phyloP scores from a whole-genome alignment of 148 eudicot species.

The Chenopodium formosanum region DNA sequence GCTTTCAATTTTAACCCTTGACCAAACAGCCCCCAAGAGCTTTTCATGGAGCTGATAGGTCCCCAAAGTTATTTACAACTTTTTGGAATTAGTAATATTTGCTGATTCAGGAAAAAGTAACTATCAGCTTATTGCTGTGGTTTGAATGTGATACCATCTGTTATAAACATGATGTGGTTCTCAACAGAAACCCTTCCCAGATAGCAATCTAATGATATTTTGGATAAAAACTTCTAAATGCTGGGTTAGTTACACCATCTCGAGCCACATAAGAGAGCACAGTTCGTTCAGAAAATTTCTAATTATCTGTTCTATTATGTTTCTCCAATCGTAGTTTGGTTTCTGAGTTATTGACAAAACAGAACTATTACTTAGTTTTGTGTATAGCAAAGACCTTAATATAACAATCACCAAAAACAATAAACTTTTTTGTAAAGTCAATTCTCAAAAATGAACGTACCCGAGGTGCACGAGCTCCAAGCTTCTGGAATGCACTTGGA shows the following conservation, averaged over 20 bases:
- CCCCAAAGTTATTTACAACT: not conserved
- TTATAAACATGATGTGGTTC: not conserved
- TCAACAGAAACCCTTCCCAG: not conserved
- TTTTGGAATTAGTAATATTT: not conserved
- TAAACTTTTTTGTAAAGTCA: not conserved
- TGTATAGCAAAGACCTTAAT: not conserved
- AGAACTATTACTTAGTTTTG: not conserved
- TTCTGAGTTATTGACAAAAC: not conserved
- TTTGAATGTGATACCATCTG: not conserved
- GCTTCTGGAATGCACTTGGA: constrained; percentile 80
- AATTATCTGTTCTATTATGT: not conserved
- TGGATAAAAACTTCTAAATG: too few relatives aligned
- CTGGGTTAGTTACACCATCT: too few relatives aligned
- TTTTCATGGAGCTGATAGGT: not conserved
- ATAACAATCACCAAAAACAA: constrained; percentile 5
- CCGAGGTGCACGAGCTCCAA: constrained; percentile 98
- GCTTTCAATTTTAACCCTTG: too few relatives aligned
- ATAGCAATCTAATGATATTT: not conserved
- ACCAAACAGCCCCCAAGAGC: not conserved
- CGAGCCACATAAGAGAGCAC: not conserved
- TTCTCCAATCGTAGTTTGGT: not conserved
- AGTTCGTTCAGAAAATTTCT: not conserved
- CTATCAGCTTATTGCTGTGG: not conserved
- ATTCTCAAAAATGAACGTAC: constrained; percentile 43
- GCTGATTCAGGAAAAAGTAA: not conserved